These are phyloP conservation scores for Pseudocercospora fijiensis DNA, from an alignment of 2,329 filamentous ascomycete species.

Conservation along the genomic window DNA sequence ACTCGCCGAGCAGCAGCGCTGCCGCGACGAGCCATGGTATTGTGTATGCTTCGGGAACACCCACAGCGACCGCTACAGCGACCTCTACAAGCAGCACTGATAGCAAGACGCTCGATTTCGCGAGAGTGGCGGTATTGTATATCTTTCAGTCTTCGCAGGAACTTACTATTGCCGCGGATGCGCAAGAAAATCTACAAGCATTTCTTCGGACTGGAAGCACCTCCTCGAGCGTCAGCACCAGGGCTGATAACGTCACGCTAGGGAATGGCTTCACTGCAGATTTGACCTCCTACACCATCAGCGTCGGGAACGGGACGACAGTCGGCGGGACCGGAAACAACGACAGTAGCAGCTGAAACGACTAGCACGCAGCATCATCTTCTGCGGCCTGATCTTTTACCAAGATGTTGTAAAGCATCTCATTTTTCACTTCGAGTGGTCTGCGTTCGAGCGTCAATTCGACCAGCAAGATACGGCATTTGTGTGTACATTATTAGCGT, in stretches of 20 bases:
- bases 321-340: conserved; percentile 23
- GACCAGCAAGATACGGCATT: background rate
- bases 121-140: conserved; percentile 47
- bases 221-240: conserved; percentile 22
- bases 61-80: conserved; percentile 19
- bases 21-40: conserved; percentile 36
- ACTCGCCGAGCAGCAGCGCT: background rate
- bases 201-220: conserved; percentile 32
- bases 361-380: conserved; percentile 7
- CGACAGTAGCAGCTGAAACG: conserved; percentile 9
- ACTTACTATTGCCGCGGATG: conserved; percentile 43
- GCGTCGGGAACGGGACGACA: conserved; percentile 30
- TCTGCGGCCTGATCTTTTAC: background rate
- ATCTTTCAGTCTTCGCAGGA: conserved; percentile 45
- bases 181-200: conserved; percentile 45
- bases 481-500: conserved; percentile 2
- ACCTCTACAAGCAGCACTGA: conserved; percentile 23
- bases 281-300: conserved; percentile 23
- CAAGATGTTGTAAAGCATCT: background rate
- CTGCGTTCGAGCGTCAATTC: background rate
- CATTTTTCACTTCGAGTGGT: conserved; percentile 1
- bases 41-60: conserved; percentile 29
- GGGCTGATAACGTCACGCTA: conserved; percentile 31
- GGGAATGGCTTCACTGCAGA: conserved; percentile 32
- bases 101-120: conserved; percentile 44